Evolutionary conservation across 225 moss, liverwort and hornwort genomes (phyloP).

Genomic region (Asterella californica): DNA sequence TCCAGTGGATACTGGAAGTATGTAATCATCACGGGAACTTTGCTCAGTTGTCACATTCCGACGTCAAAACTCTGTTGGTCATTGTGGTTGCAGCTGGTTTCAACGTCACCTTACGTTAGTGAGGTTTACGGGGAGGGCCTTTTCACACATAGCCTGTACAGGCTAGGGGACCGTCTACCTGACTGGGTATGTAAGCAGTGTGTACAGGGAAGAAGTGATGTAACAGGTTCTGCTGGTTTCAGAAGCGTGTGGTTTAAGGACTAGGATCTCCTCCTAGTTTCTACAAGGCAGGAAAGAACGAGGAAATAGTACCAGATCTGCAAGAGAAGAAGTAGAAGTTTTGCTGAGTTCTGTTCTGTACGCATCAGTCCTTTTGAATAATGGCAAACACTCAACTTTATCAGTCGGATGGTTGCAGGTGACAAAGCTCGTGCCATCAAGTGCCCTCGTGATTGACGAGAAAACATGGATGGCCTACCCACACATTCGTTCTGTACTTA

Average conservation of each 20-base stretch:
- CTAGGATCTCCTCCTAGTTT: too few relatives aligned
- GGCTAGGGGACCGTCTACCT: slow-evolving; percentile 88
- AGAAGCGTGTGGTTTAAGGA: background rate
- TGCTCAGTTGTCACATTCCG: background rate
- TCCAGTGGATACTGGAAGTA: background rate
- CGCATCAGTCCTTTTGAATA: background rate
- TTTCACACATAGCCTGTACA: slow-evolving; percentile 84
- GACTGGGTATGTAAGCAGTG: slow-evolving; percentile 62
- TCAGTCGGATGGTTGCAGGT: slow-evolving; percentile 27
- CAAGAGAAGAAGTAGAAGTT: background rate
- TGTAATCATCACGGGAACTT: background rate
- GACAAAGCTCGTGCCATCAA: slow-evolving; percentile 75
- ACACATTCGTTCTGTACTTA: slow-evolving; percentile 70
- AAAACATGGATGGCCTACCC: slow-evolving; percentile 99
- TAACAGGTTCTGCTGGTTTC: background rate
- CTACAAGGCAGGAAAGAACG: background rate
- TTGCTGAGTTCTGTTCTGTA: background rate
- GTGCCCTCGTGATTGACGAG: slow-evolving; percentile 92
- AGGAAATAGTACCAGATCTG: background rate
- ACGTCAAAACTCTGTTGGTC: background rate
- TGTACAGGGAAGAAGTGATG: background rate
- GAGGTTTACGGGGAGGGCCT: slow-evolving; percentile 85
- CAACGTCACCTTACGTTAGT: slow-evolving; percentile 73
- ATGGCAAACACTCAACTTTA: background rate
- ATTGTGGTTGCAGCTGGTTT: slow-evolving; percentile 61